phyloP scores from a whole-genome alignment of 768 basidiomycete species.

The Rhizopogon vulgaris region DNA sequence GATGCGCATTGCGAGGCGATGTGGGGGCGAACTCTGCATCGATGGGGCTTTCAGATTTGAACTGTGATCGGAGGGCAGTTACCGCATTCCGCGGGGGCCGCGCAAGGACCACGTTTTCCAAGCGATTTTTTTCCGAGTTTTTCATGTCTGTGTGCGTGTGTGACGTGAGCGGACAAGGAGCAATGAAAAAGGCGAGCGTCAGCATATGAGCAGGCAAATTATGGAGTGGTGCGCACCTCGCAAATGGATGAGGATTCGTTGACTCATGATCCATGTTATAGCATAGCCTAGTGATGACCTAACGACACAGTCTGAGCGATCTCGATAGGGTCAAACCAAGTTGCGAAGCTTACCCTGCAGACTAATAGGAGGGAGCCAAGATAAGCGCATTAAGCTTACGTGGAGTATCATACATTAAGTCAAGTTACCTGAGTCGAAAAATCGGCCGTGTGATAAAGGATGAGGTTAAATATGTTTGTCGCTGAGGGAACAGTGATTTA shows the following conservation, averaged over 20 bases:
- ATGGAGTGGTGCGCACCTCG: slow-evolving; percentile 31
- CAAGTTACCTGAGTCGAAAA: slow-evolving; percentile 37
- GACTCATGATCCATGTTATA: slow-evolving; percentile 58
- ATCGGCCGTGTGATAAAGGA: slow-evolving; percentile 37
- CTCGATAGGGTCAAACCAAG: neutral
- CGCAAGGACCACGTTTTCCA: slow-evolving; percentile 24
- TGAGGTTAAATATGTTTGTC: slow-evolving; percentile 45
- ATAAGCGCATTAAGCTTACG: neutral
- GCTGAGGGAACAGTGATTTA: slow-evolving; percentile 22
- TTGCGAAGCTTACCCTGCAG: slow-evolving; percentile 38
- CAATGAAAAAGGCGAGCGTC: neutral
- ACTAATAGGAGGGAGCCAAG: slow-evolving; percentile 25
- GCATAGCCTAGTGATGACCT: slow-evolving; percentile 49
- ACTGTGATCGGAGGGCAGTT: slow-evolving; percentile 16
- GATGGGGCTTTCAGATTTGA: slow-evolving; percentile 18
- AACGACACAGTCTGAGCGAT: neutral
- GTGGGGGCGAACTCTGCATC: slow-evolving; percentile 17
- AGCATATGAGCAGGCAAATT: neutral
- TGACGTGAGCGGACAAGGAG: neutral
- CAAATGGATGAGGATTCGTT: slow-evolving; percentile 52
- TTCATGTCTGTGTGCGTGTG: slow-evolving; percentile 13
- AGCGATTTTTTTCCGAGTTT: slow-evolving; percentile 17
- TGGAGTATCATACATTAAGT: too few species aligned
- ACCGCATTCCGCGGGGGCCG: slow-evolving; percentile 13
- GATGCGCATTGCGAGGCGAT: neutral